Evolutionary conservation across 1,284 basidiomycete species (phyloP).

Genomic region (Heterobasidion annosum): DNA sequence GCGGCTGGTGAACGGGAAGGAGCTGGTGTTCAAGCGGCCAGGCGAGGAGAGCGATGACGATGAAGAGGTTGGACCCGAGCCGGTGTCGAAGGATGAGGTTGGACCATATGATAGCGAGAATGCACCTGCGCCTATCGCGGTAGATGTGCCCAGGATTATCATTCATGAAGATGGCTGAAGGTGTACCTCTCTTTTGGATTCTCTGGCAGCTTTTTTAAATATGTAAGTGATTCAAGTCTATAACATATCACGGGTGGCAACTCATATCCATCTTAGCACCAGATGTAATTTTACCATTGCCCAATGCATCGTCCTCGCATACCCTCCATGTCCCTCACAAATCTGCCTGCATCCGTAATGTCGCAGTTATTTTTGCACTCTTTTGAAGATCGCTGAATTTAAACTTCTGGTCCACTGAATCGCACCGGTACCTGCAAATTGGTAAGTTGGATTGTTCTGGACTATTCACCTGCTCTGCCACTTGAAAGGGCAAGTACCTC

Average conservation of each 20-base stretch:
- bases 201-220: neutral
- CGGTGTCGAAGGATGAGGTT: neutral
- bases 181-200: neutral
- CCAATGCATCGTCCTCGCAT: neutral
- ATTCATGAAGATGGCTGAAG: constrained; percentile 2
- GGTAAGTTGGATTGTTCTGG: no score
- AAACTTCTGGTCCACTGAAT: no score
- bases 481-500: no score
- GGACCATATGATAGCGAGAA: neutral
- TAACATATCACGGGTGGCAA: neutral
- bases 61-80: constrained; percentile 17
- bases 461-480: no score
- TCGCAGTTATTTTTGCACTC: no score
- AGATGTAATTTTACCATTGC: neutral
- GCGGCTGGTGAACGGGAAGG: constrained; percentile 47
- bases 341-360: no score
- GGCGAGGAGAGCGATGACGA: constrained; percentile 40
- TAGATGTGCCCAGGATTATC: neutral
- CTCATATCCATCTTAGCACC: neutral
- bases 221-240: neutral
- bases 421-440: no score
- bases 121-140: neutral
- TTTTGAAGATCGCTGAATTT: no score
- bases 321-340: no score
- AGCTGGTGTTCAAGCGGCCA: constrained; percentile 45